Percentiles rank a stretch among this genome's conserved stretches.
Evolutionary conservation across 73 alveolate species (phyloP).

Genomic region (Paramecium sonneborni): DNA sequence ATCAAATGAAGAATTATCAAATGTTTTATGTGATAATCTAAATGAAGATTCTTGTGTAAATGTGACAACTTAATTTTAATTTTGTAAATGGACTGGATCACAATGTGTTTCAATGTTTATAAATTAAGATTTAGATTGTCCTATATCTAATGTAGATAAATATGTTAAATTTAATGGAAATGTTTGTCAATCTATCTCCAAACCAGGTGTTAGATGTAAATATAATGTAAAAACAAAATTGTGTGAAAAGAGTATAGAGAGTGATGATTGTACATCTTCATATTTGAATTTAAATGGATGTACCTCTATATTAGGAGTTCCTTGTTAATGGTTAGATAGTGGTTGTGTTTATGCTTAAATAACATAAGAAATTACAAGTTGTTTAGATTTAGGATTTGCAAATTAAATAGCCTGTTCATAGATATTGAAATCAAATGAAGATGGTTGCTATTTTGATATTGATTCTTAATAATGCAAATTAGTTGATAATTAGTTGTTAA

Average conservation of each 20-base stretch:
- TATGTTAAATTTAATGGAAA: constrained; percentile 11
- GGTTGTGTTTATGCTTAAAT: neutral
- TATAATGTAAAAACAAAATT: neutral
- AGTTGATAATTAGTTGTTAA: neutral
- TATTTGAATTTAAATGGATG: constrained; percentile 29
- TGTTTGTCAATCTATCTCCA: neutral
- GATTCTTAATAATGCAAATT: neutral
- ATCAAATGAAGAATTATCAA: neutral
- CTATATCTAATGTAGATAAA: neutral
- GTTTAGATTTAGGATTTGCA: constrained; percentile 39
- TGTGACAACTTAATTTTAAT: constrained; percentile 9
- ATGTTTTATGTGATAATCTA: neutral
- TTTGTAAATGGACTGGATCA: constrained; percentile 7
- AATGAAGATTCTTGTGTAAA: neutral
- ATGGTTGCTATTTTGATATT: neutral
- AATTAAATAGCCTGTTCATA: constrained; percentile 2
- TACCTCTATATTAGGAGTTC: neutral
- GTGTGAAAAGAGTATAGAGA: neutral
- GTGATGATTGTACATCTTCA: neutral
- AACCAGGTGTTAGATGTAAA: neutral
- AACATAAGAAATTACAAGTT: neutral
- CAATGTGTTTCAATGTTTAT: neutral
- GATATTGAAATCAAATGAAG: neutral
- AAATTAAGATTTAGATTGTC: neutral
- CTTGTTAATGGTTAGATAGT: constrained; percentile 13